Base-by-base conservation (phyloP, 2,329 filamentous ascomycete genomes). In the Dactylellina leptospora region DNA sequence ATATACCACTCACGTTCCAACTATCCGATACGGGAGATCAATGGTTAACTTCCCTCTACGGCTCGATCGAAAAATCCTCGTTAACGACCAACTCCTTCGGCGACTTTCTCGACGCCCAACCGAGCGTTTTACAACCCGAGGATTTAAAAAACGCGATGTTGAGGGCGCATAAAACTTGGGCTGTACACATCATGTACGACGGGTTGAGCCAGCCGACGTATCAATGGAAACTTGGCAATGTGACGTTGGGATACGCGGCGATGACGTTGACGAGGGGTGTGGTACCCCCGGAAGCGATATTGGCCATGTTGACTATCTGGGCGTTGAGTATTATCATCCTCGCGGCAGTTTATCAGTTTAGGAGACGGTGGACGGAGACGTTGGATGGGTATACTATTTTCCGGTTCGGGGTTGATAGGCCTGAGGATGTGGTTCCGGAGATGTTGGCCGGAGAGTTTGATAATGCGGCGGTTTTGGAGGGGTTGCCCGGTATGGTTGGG, bases 141-240 rank as follows among this genome's bases (percentile, higher is more conserved):
- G 66, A 71, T 27, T 44, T 71, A 4, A 42, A 23, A 25, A 58
- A 22, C 4, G 58, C 66, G 5, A 9, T 71, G 20, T 51, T 71
- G n/a, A 22, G 66, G 2, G 66, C 66, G 47, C 60, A 71, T 25
- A 71, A 71, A 20, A 71, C 66, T 1, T 56, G 54, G 28, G 66
- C 66, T 0, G 28, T 63, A 22, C 66, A 71, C 16, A 71, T 71
- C 38, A 71, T 71, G 66, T 71, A 71, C 45, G 66, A 71, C 47
- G 66, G 66, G 4, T 48, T 71, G 4, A 45, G 50, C 4, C 30
- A 63, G 11, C 66, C 66, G 4, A 58, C 56, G 0, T 71, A 63
- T 44, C 27, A 55, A 25, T 71, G 66, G 66, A 50, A 33, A 40
- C 36, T 71, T 18, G 51, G 13, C 0, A 63, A 63, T 20, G 66